phyloP scores from a whole-genome alignment of 2,329 filamentous ascomycete genomes.

The Cercospora janseana region DNA sequence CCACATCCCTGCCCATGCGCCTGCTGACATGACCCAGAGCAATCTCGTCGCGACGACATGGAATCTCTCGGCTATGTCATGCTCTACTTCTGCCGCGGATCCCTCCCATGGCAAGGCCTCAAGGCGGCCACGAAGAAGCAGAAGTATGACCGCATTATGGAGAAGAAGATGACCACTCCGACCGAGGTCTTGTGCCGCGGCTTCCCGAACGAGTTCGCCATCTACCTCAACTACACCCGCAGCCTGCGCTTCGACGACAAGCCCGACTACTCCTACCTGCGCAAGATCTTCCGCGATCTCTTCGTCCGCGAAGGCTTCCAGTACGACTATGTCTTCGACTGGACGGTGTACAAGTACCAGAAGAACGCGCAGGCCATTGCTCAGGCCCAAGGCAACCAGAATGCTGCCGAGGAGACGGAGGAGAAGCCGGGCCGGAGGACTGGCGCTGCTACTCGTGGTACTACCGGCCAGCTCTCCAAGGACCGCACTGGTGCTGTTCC shows the following conservation, averaged over 20 bases:
- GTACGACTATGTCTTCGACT: slow-evolving; percentile 99
- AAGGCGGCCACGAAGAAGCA: slow-evolving; percentile 79
- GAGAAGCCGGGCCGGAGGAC: slow-evolving; percentile 67
- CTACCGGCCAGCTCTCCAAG: slow-evolving; percentile 56
- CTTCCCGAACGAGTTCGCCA: slow-evolving; percentile 99
- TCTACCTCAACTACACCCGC: slow-evolving; percentile 98
- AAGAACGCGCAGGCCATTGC: slow-evolving; percentile 97
- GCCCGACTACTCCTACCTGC: slow-evolving; percentile 98
- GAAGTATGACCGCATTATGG: slow-evolving; percentile 99
- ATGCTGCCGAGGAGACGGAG: slow-evolving; percentile 61
- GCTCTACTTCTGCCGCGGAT: slow-evolving; percentile 99
- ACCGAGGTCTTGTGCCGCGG: slow-evolving; percentile 98
- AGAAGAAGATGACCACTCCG: slow-evolving; percentile 99
- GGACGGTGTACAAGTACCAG: slow-evolving; percentile 99
- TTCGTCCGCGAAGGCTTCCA: slow-evolving; percentile 99
- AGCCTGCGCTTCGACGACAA: slow-evolving; percentile 99
- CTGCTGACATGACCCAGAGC: slow-evolving; percentile 57
- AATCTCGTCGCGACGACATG: slow-evolving; percentile 99
- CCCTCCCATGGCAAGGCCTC: slow-evolving; percentile 90
- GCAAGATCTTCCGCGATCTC: slow-evolving; percentile 99
- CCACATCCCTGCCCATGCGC: not conserved
- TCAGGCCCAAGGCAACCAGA: slow-evolving; percentile 64
- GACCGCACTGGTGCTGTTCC: slow-evolving; percentile 73
- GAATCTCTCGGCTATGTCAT: slow-evolving; percentile 98
- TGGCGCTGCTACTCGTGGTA: slow-evolving; percentile 61